Percentiles rank a stretch among this genome's conserved stretches.
phyloP scores from a whole-genome alignment of 352 stramenopile species.

The Globisporangium irregulare region DNA sequence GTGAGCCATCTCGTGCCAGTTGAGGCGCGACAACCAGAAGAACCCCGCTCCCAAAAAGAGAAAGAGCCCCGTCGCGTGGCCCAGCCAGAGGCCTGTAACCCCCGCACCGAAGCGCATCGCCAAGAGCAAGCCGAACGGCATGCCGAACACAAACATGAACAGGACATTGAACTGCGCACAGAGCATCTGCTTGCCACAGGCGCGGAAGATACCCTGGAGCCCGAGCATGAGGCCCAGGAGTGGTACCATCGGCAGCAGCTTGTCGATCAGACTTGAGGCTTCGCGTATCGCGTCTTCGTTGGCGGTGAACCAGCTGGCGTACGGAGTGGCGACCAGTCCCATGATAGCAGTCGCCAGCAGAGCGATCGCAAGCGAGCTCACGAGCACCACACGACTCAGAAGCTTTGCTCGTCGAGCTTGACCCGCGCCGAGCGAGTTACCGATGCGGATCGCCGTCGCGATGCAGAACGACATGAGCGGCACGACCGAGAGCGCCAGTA shows the following conservation, averaged over 20 bases:
- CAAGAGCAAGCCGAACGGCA: slow-evolving; percentile 23
- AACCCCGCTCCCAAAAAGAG: slow-evolving; percentile 17
- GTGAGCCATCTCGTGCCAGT: slow-evolving; percentile 14
- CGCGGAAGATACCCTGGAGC: slow-evolving; percentile 19
- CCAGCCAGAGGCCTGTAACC: slow-evolving; percentile 26
- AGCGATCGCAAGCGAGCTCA: slow-evolving; percentile 10
- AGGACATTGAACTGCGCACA: slow-evolving; percentile 22
- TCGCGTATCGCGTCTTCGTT: slow-evolving; percentile 9
- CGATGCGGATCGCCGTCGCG: slow-evolving; percentile 32
- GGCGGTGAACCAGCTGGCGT: slow-evolving; percentile 19
- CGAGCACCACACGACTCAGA: slow-evolving; percentile 20
- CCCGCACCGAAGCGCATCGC: slow-evolving; percentile 16
- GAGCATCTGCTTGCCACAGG: slow-evolving; percentile 19
- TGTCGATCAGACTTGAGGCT: slow-evolving; percentile 1
- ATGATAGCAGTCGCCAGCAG: slow-evolving; percentile 22
- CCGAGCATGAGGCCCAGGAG: slow-evolving; percentile 16
- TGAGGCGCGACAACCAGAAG: slow-evolving; percentile 19
- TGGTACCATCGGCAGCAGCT: slow-evolving; percentile 11
- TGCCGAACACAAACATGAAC: slow-evolving; percentile 22
- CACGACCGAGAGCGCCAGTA: slow-evolving; percentile 30
- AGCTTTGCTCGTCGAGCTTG: slow-evolving; percentile 25
- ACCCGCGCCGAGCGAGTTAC: slow-evolving; percentile 30
- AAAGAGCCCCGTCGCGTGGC: slow-evolving; percentile 16
- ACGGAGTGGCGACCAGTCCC: slow-evolving; percentile 15
- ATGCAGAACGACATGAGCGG: slow-evolving; percentile 27